phyloP scores from a whole-genome alignment of 176 grass and related monocot species.

The Cocos nucifera region DNA sequence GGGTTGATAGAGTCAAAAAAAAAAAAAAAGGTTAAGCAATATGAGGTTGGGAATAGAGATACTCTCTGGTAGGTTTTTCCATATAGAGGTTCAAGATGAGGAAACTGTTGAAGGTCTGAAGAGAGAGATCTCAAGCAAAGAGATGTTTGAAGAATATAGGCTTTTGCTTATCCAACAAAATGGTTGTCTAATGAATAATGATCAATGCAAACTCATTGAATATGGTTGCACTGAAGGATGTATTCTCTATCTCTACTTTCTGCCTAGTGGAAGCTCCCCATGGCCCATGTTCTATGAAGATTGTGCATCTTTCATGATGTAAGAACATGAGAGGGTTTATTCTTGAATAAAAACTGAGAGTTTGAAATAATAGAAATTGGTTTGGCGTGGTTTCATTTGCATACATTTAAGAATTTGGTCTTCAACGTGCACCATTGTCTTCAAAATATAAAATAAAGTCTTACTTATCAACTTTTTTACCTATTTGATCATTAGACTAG shows the following conservation, averaged over 20 bases:
- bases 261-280: neutral
- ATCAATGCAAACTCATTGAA: neutral
- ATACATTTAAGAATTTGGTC: no score
- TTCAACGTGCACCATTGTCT: no score
- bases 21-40: no score
- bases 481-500: no score
- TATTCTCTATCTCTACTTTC: neutral
- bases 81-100: neutral
- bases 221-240: neutral
- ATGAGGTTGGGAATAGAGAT: conserved; percentile 7
- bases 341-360: no score
- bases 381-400: no score
- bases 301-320: neutral
- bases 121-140: neutral
- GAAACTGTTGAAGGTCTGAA: neutral
- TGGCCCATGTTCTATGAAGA: neutral
- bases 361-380: no score
- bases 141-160: neutral
- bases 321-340: no score
- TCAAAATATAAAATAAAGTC: no score
- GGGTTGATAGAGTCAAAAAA: no score
- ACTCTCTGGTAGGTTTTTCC: neutral
- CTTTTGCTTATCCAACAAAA: neutral
- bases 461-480: no score
- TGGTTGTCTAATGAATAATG: neutral